Conservation (phyloP, 1,284 basidiomycete species). For the Microstroma glucosiphilum region DNA sequence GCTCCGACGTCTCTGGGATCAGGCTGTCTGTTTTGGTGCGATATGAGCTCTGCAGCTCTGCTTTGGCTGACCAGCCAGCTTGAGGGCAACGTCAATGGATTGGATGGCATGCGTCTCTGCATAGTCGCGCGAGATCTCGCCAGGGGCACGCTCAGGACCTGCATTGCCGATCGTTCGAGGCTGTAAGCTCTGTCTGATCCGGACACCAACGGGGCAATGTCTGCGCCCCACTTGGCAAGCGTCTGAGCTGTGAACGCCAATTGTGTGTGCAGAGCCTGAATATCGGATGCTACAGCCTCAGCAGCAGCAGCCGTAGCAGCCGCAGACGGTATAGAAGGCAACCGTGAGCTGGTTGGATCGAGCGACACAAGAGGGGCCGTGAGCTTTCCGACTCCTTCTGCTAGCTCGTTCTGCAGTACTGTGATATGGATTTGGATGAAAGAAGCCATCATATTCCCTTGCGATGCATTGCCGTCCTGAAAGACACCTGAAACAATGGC, state of each 20-base stretch:
- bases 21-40: not conserved
- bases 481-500: not conserved
- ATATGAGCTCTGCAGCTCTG: not conserved
- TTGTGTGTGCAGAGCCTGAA: not conserved
- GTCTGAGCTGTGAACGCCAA: not conserved
- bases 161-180: constrained; percentile 1
- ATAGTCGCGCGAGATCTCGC: not conserved
- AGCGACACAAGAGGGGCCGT: not conserved
- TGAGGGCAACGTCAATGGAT: not conserved
- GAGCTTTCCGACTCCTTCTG: not conserved
- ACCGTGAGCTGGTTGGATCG: not conserved
- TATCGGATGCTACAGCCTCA: not conserved
- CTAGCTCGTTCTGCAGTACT: not conserved
- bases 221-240: not conserved
- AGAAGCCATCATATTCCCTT: not conserved
- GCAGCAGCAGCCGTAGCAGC: not conserved
- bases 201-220: not conserved
- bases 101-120: not conserved
- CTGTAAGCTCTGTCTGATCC: not conserved
- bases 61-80: not conserved
- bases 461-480: not conserved
- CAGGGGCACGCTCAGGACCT: not conserved
- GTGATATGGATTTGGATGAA: not conserved
- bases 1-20: not conserved
- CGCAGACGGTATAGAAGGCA: not conserved